Evolutionary conservation across 805 yeast species (phyloP).

Genomic region (Kodamaea hsintzibuensis): DNA sequence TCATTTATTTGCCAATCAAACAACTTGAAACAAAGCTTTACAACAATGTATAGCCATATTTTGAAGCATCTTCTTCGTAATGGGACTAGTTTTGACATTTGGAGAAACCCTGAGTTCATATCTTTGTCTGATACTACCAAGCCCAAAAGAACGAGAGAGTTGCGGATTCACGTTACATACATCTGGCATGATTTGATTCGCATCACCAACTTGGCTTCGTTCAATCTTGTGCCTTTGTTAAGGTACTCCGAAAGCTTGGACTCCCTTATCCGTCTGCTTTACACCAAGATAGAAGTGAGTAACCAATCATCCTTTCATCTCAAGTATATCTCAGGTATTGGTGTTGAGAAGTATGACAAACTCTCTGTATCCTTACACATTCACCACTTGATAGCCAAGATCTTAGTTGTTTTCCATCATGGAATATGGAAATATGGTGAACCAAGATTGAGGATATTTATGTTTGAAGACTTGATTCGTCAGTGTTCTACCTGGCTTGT

Average conservation of each 20-base stretch:
- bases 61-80: conserved; percentile 3
- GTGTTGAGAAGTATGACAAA: conserved; percentile 1
- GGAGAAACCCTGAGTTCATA: conserved; percentile 8
- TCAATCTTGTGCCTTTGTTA: conserved; percentile 26
- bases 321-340: background rate
- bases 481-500: conserved; percentile 29
- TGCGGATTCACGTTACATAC: conserved; percentile 7
- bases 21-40: background rate
- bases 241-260: conserved; percentile 23
- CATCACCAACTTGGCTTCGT: conserved; percentile 26
- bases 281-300: conserved; percentile 19
- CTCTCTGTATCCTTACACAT: conserved; percentile 13
- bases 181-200: conserved; percentile 41
- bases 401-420: conserved; percentile 20
- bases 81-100: conserved; percentile 6
- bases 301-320: conserved; percentile 5
- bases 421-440: conserved; percentile 23
- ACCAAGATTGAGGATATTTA: conserved; percentile 19
- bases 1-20: background rate
- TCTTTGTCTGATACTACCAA: background rate
- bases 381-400: conserved; percentile 31
- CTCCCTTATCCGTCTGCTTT: conserved; percentile 17
- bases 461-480: conserved; percentile 21
- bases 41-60: conserved; percentile 3
- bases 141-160: background rate